Conservation (phyloP, 306 rosid genomes). For the Dryas octopetala region DNA sequence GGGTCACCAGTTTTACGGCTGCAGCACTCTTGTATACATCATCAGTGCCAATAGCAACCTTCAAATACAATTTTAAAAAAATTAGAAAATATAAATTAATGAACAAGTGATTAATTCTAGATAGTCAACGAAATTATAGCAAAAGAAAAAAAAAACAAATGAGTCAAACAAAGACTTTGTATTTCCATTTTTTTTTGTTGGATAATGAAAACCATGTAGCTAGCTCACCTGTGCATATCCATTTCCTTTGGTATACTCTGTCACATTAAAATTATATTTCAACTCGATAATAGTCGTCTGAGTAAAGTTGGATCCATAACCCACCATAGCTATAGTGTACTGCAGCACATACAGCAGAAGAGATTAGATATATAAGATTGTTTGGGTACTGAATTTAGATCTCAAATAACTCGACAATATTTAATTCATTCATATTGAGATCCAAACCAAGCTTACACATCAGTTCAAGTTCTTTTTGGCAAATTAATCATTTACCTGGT, state of each 20-base stretch:
- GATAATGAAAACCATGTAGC: not conserved
- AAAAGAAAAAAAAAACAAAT: not conserved
- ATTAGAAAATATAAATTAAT: not conserved
- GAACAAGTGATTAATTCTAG: not conserved
- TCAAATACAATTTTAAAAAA: not conserved
- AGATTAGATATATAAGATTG: not conserved
- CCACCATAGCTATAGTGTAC: conserved; percentile 14
- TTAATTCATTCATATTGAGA: no score
- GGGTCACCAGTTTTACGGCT: not conserved
- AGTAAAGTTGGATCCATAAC: not conserved
- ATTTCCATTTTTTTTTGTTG: not conserved
- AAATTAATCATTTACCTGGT: not conserved
- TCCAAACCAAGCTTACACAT: no score
- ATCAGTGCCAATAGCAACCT: conserved; percentile 25
- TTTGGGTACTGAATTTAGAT: no score
- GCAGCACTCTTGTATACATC: conserved; percentile 23
- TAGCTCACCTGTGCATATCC: conserved; percentile 20
- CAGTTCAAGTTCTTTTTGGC: no score
- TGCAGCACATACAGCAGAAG: not conserved
- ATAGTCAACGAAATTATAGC: not conserved
- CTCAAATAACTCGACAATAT: no score
- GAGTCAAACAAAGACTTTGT: not conserved
- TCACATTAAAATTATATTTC: conserved; percentile 12
- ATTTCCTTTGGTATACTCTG: conserved; percentile 10
- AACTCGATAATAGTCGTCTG: conserved; percentile 14